These are phyloP conservation scores for Nitzschia palea DNA, from an alignment of 108 stramenopile species.

Conservation along the genomic window DNA sequence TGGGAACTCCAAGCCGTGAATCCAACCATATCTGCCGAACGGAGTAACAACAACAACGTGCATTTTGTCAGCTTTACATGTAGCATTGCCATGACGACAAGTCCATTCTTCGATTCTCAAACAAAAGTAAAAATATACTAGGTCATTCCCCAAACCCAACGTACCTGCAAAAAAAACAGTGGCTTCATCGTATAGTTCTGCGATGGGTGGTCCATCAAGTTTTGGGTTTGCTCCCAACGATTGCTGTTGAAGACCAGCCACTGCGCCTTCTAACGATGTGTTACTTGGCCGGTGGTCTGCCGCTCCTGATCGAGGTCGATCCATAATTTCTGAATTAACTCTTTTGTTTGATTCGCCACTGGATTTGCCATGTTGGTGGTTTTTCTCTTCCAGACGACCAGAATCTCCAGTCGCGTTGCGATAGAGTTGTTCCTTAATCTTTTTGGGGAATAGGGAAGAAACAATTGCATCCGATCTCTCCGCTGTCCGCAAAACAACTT, in stretches of 20 bases:
- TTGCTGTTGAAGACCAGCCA: background rate
- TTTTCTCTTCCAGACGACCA: background rate
- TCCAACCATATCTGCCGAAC: background rate
- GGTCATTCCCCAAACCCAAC: background rate
- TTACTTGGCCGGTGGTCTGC: no score
- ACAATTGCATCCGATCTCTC: constrained; percentile 28
- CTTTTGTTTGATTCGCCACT: background rate
- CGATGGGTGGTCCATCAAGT: constrained; percentile 12
- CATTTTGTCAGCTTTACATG: background rate
- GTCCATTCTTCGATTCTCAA: background rate
- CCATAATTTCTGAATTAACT: background rate
- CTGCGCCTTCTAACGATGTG: background rate
- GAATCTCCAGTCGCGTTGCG: no score
- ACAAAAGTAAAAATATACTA: background rate
- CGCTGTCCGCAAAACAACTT: constrained; percentile 14
- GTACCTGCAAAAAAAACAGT: constrained; percentile 19
- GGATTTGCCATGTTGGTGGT: background rate
- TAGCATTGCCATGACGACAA: background rate
- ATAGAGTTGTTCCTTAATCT: constrained; percentile 30
- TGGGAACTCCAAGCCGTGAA: constrained; percentile 9
- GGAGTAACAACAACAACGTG: no score
- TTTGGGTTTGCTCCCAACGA: background rate
- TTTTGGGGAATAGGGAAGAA: constrained; percentile 37
- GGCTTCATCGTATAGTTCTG: background rate
- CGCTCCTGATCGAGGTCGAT: no score